phyloP scores from a whole-genome alignment of 306 rosid genomes.

The Prunus davidiana region DNA sequence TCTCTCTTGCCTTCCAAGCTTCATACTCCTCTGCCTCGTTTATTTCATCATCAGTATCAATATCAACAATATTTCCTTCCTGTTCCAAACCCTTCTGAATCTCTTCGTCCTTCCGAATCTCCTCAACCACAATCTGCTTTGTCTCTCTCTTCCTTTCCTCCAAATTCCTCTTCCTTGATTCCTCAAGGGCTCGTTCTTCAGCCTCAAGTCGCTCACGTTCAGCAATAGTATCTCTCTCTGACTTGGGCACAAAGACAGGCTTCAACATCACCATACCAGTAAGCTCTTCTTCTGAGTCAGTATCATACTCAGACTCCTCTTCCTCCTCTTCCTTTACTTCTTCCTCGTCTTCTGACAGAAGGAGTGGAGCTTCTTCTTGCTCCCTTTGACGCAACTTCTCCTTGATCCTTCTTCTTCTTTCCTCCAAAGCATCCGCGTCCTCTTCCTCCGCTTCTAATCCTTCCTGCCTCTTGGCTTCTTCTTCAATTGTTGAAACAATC shows the following conservation, averaged over 20 bases:
- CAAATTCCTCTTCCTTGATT: conserved; percentile 63
- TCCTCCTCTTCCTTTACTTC: conserved; percentile 76
- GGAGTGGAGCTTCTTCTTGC: conserved; percentile 69
- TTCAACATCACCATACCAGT: conserved; percentile 85
- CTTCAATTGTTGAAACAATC: conserved; percentile 82
- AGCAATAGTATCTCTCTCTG: conserved; percentile 87
- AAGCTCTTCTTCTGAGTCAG: conserved; percentile 88
- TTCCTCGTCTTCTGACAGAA: conserved; percentile 55
- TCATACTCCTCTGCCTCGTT: conserved; percentile 97
- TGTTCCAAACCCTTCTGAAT: conserved; percentile 80
- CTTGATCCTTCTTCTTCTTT: conserved; percentile 67
- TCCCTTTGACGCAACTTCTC: conserved; percentile 80
- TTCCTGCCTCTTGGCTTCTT: conserved; percentile 88
- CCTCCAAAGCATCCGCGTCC: conserved; percentile 75
- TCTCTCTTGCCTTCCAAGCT: conserved; percentile 95
- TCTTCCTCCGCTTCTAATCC: conserved; percentile 76
- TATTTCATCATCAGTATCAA: conserved; percentile 92
- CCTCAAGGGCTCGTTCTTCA: conserved; percentile 79
- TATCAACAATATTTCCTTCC: conserved; percentile 87
- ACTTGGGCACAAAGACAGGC: conserved; percentile 93
- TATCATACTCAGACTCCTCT: conserved; percentile 88
- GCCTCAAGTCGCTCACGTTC: conserved; percentile 95
- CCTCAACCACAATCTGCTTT: conserved; percentile 89
- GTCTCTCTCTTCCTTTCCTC: conserved; percentile 85
- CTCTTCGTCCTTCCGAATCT: conserved; percentile 82